phyloP scores from a whole-genome alignment of 2,329 filamentous ascomycete genomes.

The Zalaria sp. region DNA sequence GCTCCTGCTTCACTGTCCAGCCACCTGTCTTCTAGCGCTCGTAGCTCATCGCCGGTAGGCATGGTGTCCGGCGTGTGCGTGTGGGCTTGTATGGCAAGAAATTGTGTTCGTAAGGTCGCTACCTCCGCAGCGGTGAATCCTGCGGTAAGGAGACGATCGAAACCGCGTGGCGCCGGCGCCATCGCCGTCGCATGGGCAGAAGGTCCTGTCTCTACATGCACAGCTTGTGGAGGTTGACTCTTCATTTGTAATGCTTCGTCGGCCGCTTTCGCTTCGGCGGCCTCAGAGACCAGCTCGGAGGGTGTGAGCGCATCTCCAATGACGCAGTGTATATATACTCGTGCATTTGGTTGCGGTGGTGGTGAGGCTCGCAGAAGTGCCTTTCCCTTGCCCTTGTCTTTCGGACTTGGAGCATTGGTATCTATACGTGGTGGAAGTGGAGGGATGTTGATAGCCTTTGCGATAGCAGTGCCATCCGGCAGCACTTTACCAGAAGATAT shows the following conservation, averaged over 20 bases:
- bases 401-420: constrained; percentile 14
- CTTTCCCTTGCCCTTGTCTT: constrained; percentile 50
- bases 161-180: constrained; percentile 55
- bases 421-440: constrained; percentile 35
- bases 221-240: constrained; percentile 18
- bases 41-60: constrained; percentile 63
- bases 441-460: constrained; percentile 51
- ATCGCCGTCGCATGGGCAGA: constrained; percentile 23
- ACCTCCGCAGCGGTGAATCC: constrained; percentile 79
- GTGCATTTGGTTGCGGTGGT: constrained; percentile 21
- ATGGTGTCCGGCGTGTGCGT: constrained; percentile 80
- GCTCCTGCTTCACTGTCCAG: constrained; percentile 50
- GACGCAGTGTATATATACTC: constrained; percentile 86
- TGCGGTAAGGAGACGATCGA: constrained; percentile 68
- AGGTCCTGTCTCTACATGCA: not conserved
- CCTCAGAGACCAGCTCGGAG: constrained; percentile 57
- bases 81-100: constrained; percentile 68
- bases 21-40: constrained; percentile 77
- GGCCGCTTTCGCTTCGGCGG: constrained; percentile 25
- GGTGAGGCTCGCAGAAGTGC: constrained; percentile 33
- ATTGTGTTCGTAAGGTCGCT: constrained; percentile 72
- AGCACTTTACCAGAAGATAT: constrained; percentile 85
- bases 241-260: constrained; percentile 19
- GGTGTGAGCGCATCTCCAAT: constrained; percentile 60
- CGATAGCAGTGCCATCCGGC: constrained; percentile 55